phyloP scores from a whole-genome alignment of 1,284 basidiomycete genomes.

The Hypsizygus ulmarius region DNA sequence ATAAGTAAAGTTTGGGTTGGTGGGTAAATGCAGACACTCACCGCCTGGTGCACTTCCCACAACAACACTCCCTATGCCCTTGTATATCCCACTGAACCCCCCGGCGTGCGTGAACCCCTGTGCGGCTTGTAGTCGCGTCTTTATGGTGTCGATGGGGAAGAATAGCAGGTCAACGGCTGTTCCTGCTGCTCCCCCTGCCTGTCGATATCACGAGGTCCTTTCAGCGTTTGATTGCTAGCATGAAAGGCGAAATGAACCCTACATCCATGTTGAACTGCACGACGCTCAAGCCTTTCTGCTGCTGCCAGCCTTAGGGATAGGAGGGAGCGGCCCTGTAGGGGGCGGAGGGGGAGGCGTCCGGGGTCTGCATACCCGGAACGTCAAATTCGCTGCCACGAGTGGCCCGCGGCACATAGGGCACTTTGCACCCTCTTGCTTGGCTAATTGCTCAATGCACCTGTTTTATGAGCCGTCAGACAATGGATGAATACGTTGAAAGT shows the following conservation, averaged over 20 bases:
- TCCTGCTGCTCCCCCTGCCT: conserved; percentile 88
- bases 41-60: conserved; percentile 96
- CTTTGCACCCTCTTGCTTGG: too few species aligned
- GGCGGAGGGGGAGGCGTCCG: too few species aligned
- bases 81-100: conserved; percentile 91
- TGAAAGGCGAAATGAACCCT: too few species aligned
- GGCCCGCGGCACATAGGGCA: too few species aligned
- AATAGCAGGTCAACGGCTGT: conserved; percentile 92
- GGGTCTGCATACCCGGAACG: not conserved
- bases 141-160: conserved; percentile 96
- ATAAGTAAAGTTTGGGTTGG: not conserved
- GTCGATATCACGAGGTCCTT: not conserved
- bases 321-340: too few species aligned
- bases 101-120: conserved; percentile 87
- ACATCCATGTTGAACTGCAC: too few species aligned
- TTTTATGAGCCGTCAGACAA: too few species aligned
- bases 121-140: conserved; percentile 89
- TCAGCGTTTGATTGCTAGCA: not conserved
- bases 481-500: too few species aligned
- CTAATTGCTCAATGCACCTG: too few species aligned
- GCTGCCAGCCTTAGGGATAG: too few species aligned
- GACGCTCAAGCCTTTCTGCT: too few species aligned
- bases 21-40: conserved; percentile 36
- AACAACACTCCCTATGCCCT: conserved; percentile 92
- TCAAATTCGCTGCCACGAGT: not conserved